Conservation (phyloP, 192 early-diverging fungal genomes). For the Coemansia sp. region DNA sequence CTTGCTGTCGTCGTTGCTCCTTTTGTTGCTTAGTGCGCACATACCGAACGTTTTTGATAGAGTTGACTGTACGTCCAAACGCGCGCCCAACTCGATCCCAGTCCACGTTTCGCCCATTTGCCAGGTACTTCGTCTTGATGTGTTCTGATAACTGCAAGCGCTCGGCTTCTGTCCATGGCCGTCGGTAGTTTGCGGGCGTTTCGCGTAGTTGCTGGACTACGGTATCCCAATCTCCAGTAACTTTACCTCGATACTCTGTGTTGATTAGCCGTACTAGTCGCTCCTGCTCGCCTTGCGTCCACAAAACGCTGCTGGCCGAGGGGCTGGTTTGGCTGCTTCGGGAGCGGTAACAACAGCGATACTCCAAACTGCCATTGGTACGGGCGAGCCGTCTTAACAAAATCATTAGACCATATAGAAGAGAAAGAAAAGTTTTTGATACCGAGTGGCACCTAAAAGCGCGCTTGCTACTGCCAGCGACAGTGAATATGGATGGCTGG, state of each 20-base stretch:
- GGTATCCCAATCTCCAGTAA: constrained; percentile 16
- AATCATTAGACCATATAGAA: background rate
- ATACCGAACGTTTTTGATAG: background rate
- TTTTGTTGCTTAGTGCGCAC: constrained; percentile 8
- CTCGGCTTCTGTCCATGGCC: constrained; percentile 1
- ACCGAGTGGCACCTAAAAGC: background rate
- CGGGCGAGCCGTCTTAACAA: background rate
- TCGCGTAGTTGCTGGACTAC: constrained; percentile 12
- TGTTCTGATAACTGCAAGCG: background rate
- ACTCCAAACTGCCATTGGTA: background rate
- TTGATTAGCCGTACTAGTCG: constrained; percentile 12
- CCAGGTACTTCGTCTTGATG: constrained; percentile 5
- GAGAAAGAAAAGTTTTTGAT: background rate
- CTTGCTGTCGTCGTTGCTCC: background rate
- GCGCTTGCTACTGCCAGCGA: background rate
- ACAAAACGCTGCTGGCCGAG: background rate
- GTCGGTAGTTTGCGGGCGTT: constrained; percentile 10
- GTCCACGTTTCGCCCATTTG: constrained; percentile 1
- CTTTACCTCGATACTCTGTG: constrained; percentile 8
- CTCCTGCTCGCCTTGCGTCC: constrained; percentile 10
- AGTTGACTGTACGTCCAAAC: constrained; percentile 9
- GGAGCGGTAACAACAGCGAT: background rate
- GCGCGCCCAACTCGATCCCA: constrained; percentile 9
- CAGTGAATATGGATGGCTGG: background rate
- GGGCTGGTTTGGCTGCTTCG: background rate